Evolutionary conservation across 2,329 filamentous ascomycete species (phyloP).

Genomic region (Trichoderma lentiforme): DNA sequence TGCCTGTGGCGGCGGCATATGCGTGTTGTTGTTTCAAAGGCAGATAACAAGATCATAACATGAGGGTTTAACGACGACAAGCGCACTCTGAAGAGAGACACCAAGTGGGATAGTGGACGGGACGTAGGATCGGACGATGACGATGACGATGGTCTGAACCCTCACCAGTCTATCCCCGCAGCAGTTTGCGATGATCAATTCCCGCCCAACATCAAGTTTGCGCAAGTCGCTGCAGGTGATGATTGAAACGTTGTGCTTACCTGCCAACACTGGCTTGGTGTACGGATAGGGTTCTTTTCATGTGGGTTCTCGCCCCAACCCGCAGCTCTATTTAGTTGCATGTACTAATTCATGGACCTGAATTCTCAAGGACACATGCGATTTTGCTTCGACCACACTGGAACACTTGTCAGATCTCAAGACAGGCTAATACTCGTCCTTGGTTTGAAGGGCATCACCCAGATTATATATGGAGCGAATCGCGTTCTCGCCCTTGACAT

Average conservation of each 20-base stretch:
- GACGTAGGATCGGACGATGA: slow-evolving; percentile 25
- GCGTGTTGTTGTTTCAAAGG: slow-evolving; percentile 60
- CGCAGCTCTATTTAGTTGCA: background rate
- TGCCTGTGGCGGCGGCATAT: slow-evolving; percentile 60
- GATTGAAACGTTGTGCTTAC: slow-evolving; percentile 69
- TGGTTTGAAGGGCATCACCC: slow-evolving; percentile 55
- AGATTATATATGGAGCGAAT: slow-evolving; percentile 61
- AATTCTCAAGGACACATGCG: slow-evolving; percentile 40
- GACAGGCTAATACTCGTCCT: slow-evolving; percentile 46
- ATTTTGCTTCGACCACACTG: slow-evolving; percentile 44
- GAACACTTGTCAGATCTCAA: slow-evolving; percentile 43
- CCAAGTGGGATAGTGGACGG: slow-evolving; percentile 42
- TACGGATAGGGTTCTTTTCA: slow-evolving; percentile 78
- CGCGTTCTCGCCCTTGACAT: slow-evolving; percentile 62
- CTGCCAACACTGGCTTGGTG: slow-evolving; percentile 62
- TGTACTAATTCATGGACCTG: slow-evolving; percentile 10
- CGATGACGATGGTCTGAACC: slow-evolving; percentile 51
- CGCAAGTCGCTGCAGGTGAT: slow-evolving; percentile 59
- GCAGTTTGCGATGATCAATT: slow-evolving; percentile 49
- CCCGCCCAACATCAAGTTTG: slow-evolving; percentile 53
- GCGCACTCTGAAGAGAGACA: slow-evolving; percentile 60
- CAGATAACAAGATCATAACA: slow-evolving; percentile 58
- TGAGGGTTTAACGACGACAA: slow-evolving; percentile 68
- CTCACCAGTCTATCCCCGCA: slow-evolving; percentile 55
- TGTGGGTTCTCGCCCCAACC: slow-evolving; percentile 38